phyloP scores from a whole-genome alignment of 352 stramenopile genomes.

The Peronosclerospora sorghi region DNA sequence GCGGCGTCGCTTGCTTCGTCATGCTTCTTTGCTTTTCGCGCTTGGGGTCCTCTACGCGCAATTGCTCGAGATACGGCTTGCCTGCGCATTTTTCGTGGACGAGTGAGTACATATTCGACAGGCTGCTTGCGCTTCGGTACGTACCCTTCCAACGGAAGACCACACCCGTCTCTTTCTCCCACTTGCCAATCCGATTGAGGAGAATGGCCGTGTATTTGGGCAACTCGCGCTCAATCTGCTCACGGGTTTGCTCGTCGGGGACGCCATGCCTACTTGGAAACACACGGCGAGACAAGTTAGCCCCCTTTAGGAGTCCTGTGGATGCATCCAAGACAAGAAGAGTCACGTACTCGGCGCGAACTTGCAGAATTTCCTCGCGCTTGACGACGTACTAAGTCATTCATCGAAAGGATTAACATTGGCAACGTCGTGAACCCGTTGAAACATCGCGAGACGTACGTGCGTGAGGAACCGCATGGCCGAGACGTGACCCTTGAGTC shows the following conservation, averaged over 20 bases:
- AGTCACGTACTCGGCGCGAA: slow-evolving; percentile 21
- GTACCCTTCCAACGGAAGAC: slow-evolving; percentile 34
- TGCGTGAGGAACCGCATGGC: slow-evolving; percentile 13
- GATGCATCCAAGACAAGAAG: neutral
- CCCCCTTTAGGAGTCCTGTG: neutral
- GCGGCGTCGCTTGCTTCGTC: neutral
- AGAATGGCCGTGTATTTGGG: slow-evolving; percentile 32
- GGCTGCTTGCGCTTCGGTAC: neutral
- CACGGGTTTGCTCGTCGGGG: slow-evolving; percentile 22
- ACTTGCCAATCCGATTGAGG: slow-evolving; percentile 24
- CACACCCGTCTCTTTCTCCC: slow-evolving; percentile 23
- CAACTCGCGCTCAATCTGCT: slow-evolving; percentile 29
- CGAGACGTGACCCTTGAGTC: slow-evolving; percentile 15
- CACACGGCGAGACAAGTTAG: neutral
- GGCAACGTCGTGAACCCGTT: too few relatives aligned
- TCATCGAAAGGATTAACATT: too few relatives aligned
- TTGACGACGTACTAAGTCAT: slow-evolving; percentile 28
- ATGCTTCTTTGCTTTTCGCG: slow-evolving; percentile 8
- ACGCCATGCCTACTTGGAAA: slow-evolving; percentile 7
- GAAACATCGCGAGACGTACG: too few relatives aligned
- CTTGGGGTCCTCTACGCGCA: slow-evolving; percentile 14
- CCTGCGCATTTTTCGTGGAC: slow-evolving; percentile 6
- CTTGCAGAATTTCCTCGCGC: slow-evolving; percentile 32
- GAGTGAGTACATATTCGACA: neutral
- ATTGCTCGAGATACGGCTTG: slow-evolving; percentile 23